These are phyloP conservation scores for Elaeis guineensis DNA, from an alignment of 176 grass and related monocot genomes.

Conservation along the genomic window DNA sequence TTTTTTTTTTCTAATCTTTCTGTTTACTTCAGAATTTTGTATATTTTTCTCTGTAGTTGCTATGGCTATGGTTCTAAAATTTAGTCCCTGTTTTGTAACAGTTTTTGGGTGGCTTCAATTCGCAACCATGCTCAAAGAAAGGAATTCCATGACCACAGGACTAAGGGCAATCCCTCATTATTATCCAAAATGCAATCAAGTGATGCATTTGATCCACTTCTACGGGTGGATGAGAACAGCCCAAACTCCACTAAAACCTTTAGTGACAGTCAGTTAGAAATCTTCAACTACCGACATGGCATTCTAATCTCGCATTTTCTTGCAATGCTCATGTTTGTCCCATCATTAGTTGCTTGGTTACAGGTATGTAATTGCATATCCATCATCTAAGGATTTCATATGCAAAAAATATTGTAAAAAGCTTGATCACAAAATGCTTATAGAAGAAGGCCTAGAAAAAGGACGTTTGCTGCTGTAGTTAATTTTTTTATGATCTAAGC, in stretches of 20 bases:
- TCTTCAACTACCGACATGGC: constrained; percentile 65
- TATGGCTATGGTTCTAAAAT: too few species aligned
- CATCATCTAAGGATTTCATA: too few species aligned
- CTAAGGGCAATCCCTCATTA: constrained; percentile 36
- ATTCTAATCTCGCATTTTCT: constrained; percentile 82
- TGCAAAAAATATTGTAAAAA: too few species aligned
- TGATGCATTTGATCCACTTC: constrained; percentile 42
- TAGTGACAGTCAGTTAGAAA: constrained; percentile 79
- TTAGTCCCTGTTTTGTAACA: constrained; percentile 29
- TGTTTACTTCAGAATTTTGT: background rate
- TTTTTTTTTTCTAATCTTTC: background rate
- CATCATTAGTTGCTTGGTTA: constrained; percentile 88
- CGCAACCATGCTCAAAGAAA: constrained; percentile 68
- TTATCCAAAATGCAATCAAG: constrained; percentile 31
- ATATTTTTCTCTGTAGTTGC: constrained; percentile 11
- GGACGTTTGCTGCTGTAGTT: too few species aligned
- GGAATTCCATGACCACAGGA: constrained; percentile 35
- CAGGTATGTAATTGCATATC: constrained; percentile 46
- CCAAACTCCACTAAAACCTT: constrained; percentile 67
- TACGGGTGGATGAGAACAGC: constrained; percentile 59
- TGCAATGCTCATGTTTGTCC: constrained; percentile 70
- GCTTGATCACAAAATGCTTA: too few species aligned
- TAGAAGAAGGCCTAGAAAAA: too few species aligned
- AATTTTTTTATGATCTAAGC: too few species aligned
- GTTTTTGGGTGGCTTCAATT: constrained; percentile 81